Percentiles rank a stretch among this genome's conserved stretches.
Evolutionary conservation across 2,329 filamentous ascomycete genomes (phyloP).

Genomic region (Blastomyces gilchristii): DNA sequence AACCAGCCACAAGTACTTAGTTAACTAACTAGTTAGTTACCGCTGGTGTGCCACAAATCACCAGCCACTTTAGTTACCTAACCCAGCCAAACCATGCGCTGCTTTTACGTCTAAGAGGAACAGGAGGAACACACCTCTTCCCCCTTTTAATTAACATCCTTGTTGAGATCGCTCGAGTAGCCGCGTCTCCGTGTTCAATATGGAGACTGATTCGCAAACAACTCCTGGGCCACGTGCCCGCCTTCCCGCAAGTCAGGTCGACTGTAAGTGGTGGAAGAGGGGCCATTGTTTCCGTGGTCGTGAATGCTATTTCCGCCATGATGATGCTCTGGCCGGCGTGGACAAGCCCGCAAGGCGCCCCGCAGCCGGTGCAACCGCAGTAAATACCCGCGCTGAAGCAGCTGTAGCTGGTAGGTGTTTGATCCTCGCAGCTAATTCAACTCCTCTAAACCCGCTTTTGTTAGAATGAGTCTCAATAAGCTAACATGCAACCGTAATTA

Average conservation of each 20-base stretch:
- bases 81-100: background rate
- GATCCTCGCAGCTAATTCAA: background rate
- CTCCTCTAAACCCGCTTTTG: background rate
- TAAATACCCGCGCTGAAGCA: background rate
- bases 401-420: background rate
- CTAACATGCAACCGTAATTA: background rate
- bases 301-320: conserved; percentile 20
- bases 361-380: background rate
- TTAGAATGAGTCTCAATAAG: background rate
- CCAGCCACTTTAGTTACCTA: no score
- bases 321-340: conserved; percentile 15
- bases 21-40: background rate
- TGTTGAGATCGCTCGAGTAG: background rate
- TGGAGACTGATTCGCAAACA: background rate
- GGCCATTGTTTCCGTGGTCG: conserved; percentile 19
- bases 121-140: no score
- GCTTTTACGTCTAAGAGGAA: background rate
- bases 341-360: conserved; percentile 4
- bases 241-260: conserved; percentile 14
- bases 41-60: background rate
- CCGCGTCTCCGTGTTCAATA: background rate
- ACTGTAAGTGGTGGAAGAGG: conserved; percentile 22
- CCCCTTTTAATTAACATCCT: background rate
- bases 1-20: no score
- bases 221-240: background rate